phyloP scores from a whole-genome alignment of 2,329 filamentous ascomycete genomes.

The Fusarium nurragi region DNA sequence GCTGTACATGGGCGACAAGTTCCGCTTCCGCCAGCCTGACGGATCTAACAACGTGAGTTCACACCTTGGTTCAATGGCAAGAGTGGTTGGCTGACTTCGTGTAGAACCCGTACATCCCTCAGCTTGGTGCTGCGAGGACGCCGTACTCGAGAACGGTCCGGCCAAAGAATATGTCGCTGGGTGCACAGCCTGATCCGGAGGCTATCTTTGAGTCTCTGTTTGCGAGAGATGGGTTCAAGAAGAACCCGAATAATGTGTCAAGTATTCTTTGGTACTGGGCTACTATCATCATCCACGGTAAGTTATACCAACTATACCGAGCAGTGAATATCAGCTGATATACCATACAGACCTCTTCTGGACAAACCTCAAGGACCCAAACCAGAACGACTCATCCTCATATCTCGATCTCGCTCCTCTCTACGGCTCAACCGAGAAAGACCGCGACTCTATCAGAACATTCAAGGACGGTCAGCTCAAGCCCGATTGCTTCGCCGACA shows the following conservation, averaged over 20 bases:
- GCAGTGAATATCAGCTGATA: not conserved
- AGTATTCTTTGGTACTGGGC: slow-evolving; percentile 79
- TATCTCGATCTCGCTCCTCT: slow-evolving; percentile 78
- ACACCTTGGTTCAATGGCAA: rapidly evolving
- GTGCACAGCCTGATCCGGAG: slow-evolving; percentile 73
- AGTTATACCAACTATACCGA: rapidly evolving
- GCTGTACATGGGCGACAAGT: slow-evolving; percentile 70
- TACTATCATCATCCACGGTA: slow-evolving; percentile 76
- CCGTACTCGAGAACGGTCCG: slow-evolving; percentile 73
- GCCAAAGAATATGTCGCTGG: slow-evolving; percentile 67
- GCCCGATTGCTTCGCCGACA: slow-evolving; percentile 76
- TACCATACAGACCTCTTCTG: slow-evolving; percentile 69
- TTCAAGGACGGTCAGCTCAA: slow-evolving; percentile 78
- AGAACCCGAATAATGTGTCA: slow-evolving; percentile 77
- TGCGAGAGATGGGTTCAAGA: slow-evolving; percentile 59
- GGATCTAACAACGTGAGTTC: slow-evolving; percentile 69
- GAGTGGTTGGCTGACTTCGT: not conserved
- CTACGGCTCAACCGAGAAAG: slow-evolving; percentile 74
- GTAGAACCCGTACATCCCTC: slow-evolving; percentile 71
- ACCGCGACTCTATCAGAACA: slow-evolving; percentile 73
- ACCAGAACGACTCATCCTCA: slow-evolving; percentile 72
- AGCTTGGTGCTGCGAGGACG: slow-evolving; percentile 72
- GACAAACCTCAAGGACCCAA: slow-evolving; percentile 69
- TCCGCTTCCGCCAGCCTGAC: slow-evolving; percentile 73
- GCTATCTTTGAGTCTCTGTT: slow-evolving; percentile 71